Percentiles rank a stretch among this genome's conserved stretches.
These are phyloP conservation scores for Solanum corneliomulleri DNA, from an alignment of 257 asterid species.

Conservation along the genomic window DNA sequence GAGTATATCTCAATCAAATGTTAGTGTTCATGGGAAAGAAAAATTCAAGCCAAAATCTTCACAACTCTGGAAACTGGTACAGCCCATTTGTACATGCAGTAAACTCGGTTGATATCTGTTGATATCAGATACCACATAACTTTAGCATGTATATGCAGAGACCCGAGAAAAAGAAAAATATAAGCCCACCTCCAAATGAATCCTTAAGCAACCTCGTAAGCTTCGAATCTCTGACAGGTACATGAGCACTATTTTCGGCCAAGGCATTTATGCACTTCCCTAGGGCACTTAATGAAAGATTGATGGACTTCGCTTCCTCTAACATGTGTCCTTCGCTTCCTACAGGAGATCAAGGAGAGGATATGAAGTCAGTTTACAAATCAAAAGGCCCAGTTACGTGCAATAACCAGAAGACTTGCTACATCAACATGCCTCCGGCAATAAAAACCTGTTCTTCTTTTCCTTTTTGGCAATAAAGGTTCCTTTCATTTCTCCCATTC, in stretches of 20 bases:
- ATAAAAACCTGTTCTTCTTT: not conserved
- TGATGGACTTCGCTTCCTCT: conserved; percentile 98
- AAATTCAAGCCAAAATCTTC: not conserved
- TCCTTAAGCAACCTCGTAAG: conserved; percentile 94
- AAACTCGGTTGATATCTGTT: not conserved
- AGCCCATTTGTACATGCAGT: not conserved
- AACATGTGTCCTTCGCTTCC: conserved; percentile 98
- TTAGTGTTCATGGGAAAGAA: not conserved
- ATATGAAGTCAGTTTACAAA: not conserved
- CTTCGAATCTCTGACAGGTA: conserved; percentile 97
- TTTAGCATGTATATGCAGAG: not conserved
- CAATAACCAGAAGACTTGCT: not conserved
- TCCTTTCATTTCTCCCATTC: not conserved
- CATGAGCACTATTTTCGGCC: conserved; percentile 97
- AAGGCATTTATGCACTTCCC: conserved; percentile 99
- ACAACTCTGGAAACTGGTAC: not conserved
- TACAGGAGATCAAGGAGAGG: conserved; percentile 19
- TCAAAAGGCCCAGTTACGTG: not conserved
- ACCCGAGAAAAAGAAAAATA: not conserved
- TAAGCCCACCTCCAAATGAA: conserved; percentile 93
- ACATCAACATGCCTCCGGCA: not conserved
- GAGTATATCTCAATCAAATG: not conserved
- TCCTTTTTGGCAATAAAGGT: not conserved
- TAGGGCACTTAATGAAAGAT: conserved; percentile 91
- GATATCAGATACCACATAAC: not conserved